A percentile compares a stretch with the other conserved stretches of the same genome.
Conservation (phyloP, 2,329 filamentous ascomycete genomes). For the Magnaporthiopsis rhizophila region DNA sequence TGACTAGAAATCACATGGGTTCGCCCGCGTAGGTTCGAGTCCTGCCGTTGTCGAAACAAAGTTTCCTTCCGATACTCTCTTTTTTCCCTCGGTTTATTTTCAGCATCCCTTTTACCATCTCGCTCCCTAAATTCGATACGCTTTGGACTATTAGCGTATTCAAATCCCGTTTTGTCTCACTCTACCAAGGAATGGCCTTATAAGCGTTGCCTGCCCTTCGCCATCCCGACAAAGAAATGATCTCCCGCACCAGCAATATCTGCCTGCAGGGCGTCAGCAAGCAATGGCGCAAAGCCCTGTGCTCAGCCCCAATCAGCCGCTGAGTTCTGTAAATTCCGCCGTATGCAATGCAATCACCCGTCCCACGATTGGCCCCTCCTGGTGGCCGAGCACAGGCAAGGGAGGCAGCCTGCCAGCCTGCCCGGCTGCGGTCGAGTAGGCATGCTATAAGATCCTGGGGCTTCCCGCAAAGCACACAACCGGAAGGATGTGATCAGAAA, state of each 20-base stretch:
- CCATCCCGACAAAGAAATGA: too few relatives aligned
- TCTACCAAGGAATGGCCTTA: too few relatives aligned
- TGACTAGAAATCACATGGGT: constrained; percentile 8
- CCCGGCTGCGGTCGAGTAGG: not conserved
- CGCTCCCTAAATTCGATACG: not conserved
- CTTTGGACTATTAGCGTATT: not conserved
- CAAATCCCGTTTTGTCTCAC: too few relatives aligned
- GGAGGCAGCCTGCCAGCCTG: not conserved
- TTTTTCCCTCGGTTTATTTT: not conserved
- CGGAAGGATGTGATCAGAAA: not conserved
- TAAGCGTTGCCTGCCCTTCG: too few relatives aligned
- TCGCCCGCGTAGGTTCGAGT: constrained; percentile 7
- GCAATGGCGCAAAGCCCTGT: not conserved
- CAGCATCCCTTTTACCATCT: too few relatives aligned
- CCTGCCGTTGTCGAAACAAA: constrained; percentile 1
- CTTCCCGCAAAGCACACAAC: not conserved
- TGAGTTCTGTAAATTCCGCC: not conserved
- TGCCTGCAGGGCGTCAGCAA: not conserved
- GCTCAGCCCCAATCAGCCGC: not conserved
- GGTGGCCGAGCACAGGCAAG: not conserved
- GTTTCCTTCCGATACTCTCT: not conserved
- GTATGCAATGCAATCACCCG: not conserved
- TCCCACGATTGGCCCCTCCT: not conserved
- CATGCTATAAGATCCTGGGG: too few relatives aligned
- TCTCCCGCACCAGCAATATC: not conserved